Evolutionary conservation across 2,329 filamentous ascomycete genomes (phyloP).

Genomic region (Botrytis squamosa): DNA sequence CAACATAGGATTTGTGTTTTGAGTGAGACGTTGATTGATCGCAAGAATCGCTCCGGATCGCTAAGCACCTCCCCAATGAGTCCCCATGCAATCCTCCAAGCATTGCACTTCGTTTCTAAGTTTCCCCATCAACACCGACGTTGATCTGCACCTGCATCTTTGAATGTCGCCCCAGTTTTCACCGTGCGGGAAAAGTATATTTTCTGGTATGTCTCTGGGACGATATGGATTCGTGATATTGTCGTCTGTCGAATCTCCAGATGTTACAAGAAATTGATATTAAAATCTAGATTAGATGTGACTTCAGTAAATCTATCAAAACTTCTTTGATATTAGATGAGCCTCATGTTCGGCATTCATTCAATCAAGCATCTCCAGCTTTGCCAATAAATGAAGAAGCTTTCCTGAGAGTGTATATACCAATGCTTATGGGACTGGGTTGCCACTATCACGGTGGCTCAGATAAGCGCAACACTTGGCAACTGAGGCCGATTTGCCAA

Average conservation of each 20-base stretch:
- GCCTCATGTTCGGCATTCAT: neutral
- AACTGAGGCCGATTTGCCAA: neutral
- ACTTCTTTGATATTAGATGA: neutral
- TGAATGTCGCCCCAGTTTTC: neutral
- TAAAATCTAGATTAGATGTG: neutral
- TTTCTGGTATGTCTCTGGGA: neutral
- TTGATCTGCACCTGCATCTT: neutral
- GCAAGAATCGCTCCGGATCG: neutral
- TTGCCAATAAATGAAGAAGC: constrained; percentile 8
- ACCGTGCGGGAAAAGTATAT: neutral
- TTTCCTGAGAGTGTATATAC: neutral
- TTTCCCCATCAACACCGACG: neutral
- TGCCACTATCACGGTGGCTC: neutral
- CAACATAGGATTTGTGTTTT: neutral
- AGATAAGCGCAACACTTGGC: neutral
- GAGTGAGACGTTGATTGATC: neutral
- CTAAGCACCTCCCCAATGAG: neutral
- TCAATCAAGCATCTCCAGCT: neutral
- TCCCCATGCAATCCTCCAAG: neutral
- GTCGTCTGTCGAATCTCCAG: neutral
- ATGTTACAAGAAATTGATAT: neutral
- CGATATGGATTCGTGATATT: neutral
- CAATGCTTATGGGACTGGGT: neutral
- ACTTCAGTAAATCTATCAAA: neutral
- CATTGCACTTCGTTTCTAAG: neutral